Conservation (phyloP, 305 asterid genomes). For the Fraxinus latifolia region DNA sequence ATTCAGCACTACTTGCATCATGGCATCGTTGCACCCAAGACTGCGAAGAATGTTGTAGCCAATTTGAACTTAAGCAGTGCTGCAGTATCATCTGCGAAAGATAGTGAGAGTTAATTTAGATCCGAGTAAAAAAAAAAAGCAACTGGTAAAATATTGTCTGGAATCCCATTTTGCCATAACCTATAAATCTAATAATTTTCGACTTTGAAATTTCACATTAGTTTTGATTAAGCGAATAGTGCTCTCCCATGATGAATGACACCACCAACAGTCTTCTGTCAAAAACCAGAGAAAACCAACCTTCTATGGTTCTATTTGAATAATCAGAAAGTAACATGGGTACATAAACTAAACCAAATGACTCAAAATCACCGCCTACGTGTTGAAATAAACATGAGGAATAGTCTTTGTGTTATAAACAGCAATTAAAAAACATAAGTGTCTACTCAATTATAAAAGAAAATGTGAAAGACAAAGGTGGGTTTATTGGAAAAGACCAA, state of each 20-base stretch:
- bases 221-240: slow-evolving; percentile 1
- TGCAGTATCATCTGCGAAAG: slow-evolving; percentile 73
- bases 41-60: slow-evolving; percentile 56
- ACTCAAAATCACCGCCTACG: not conserved
- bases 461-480: not conserved
- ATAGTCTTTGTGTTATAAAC: not conserved
- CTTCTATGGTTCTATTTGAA: not conserved
- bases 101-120: slow-evolving; percentile 19
- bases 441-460: not conserved
- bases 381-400: not conserved
- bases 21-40: slow-evolving; percentile 78
- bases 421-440: not conserved
- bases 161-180: not conserved
- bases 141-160: slow-evolving; percentile 14
- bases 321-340: not conserved
- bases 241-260: not conserved
- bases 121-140: not conserved
- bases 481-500: not conserved
- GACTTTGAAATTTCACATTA: not conserved
- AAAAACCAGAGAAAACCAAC: not conserved
- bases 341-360: not conserved
- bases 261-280: not conserved
- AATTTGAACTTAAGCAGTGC: slow-evolving; percentile 48
- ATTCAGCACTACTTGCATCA: slow-evolving; percentile 78
- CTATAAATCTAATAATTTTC: not conserved